Evolutionary conservation across 345 rosid species (phyloP), one percentile per base, ranked within the genome.

Genomic region (Crucihimalaya himalaica): DNA sequence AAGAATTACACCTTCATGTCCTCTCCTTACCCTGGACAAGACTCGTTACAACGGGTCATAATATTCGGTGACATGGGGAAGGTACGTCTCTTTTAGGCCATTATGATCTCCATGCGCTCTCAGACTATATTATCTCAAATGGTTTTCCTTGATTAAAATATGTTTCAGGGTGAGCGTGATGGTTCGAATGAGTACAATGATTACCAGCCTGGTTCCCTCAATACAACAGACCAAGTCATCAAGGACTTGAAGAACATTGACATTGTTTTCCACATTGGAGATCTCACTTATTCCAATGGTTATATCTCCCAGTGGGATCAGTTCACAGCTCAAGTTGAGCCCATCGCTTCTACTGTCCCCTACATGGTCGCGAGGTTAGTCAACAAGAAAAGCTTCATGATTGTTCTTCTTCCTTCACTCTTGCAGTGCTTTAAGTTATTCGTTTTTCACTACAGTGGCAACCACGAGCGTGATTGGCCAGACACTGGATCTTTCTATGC

Each of bases 31-130:
- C 98, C 97, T 29, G 97, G 98, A 70, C 96, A 94, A 78, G 86
- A 91, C 72, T 91, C 97, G 0, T 73, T 89, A 66, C 98, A 94
- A 66, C 87, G 86, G 45, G 86, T 94, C 62, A 78, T 89, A 42
- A 78, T 94, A 65, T 91, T 89, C 34, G 97, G 97, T 66, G 98
- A 89, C 81, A 91, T 94, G 92, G 94, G 97, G 5, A 90, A 88
- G 92, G 97, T 90, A 84, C 18, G 18, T 46, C 29, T 73, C 23
- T 52, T 61, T 54, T 4, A 43, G 15, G 46, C 59, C 50, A 0
- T 70, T 71, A 6, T 9, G 0, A 34, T 70, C 28, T 53, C 6
- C 16, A 12, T 11, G 5, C 3, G 0, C 40, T 8, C 55, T 64
- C 13, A 12, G 7, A 58, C 46, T 50, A 15, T 50, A 15, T 16